Evolutionary conservation across 352 stramenopile genomes (phyloP).

Genomic region (Peronospora destructor): DNA sequence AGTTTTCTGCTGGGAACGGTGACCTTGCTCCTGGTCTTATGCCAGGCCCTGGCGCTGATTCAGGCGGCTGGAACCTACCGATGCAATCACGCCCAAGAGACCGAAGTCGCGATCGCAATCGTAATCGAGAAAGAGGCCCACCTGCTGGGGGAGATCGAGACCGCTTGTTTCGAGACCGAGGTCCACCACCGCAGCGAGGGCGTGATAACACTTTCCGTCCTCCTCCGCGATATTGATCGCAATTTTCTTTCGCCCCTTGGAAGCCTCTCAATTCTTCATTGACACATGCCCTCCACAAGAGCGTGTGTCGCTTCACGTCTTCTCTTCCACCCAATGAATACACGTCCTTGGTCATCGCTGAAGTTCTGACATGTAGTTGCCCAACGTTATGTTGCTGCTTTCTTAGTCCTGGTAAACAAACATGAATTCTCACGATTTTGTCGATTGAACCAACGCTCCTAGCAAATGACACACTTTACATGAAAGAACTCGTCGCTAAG

Average conservation of each 20-base stretch:
- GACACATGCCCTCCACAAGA: not conserved
- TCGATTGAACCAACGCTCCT: conserved; percentile 1
- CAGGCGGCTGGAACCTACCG: conserved; percentile 20
- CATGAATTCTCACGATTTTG: conserved; percentile 22
- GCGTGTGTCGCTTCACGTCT: conserved; percentile 1
- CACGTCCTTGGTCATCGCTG: conserved; percentile 10
- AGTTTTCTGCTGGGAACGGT: conserved; percentile 21
- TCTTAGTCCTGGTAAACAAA: conserved; percentile 26
- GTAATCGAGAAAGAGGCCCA: conserved; percentile 30
- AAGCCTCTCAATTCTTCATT: conserved; percentile 7
- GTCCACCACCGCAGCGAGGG: conserved; percentile 22
- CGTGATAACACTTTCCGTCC: conserved; percentile 30
- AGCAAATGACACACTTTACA: not conserved
- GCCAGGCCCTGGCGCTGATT: conserved; percentile 21
- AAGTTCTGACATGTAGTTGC: conserved; percentile 4
- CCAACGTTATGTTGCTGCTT: conserved; percentile 5
- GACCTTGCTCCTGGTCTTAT: conserved; percentile 19
- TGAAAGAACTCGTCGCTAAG: not conserved
- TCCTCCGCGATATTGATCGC: conserved; percentile 27
- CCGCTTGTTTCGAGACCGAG: conserved; percentile 29
- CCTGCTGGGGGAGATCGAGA: conserved; percentile 23
- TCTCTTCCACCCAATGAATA: conserved; percentile 10
- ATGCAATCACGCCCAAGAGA: conserved; percentile 31
- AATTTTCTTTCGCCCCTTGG: conserved; percentile 6
- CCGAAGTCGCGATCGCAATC: conserved; percentile 43